phyloP scores from a whole-genome alignment of 2,329 filamentous ascomycete genomes.

The Salinomyces thailandicus region DNA sequence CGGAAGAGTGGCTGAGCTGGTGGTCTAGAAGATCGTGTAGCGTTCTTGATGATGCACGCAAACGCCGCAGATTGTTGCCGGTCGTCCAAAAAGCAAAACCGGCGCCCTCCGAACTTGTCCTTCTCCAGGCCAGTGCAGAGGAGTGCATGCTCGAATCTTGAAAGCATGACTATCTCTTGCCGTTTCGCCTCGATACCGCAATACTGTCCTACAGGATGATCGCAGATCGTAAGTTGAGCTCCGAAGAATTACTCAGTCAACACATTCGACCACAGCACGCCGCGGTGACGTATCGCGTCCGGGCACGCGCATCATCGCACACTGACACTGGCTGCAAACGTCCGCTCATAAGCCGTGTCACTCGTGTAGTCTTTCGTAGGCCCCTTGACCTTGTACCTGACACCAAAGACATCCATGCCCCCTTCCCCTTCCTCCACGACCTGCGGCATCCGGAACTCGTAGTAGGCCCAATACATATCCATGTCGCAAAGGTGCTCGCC shows the following conservation, averaged over 20 bases:
- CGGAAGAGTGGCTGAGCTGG: constrained; percentile 9
- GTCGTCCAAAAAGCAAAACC: constrained; percentile 11
- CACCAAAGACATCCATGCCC: constrained; percentile 25
- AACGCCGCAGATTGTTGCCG: constrained; percentile 5
- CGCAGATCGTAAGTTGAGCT: no score
- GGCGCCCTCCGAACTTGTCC: constrained; percentile 4
- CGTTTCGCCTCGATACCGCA: no score
- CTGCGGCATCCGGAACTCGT: constrained; percentile 46
- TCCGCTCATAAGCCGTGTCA: constrained; percentile 27
- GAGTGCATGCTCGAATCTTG: constrained; percentile 12
- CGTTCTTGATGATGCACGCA: constrained; percentile 11
- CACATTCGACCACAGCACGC: no score
- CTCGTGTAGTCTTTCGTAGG: constrained; percentile 30
- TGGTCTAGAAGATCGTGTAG: constrained; percentile 11
- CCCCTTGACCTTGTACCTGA: constrained; percentile 28
- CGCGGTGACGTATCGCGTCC: no score
- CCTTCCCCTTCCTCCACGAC: constrained; percentile 13
- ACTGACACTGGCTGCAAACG: constrained; percentile 3
- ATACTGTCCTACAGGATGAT: no score
- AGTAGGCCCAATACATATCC: constrained; percentile 61
- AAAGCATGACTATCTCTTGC: constrained; percentile 13
- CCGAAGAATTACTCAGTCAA: no score
- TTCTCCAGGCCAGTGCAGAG: constrained; percentile 6
- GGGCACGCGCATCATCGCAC: constrained; percentile 2
- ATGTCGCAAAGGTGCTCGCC: constrained; percentile 60